Base-by-base conservation (phyloP, 495 filamentous ascomycete genomes). In the Neurospora sp. region DNA sequence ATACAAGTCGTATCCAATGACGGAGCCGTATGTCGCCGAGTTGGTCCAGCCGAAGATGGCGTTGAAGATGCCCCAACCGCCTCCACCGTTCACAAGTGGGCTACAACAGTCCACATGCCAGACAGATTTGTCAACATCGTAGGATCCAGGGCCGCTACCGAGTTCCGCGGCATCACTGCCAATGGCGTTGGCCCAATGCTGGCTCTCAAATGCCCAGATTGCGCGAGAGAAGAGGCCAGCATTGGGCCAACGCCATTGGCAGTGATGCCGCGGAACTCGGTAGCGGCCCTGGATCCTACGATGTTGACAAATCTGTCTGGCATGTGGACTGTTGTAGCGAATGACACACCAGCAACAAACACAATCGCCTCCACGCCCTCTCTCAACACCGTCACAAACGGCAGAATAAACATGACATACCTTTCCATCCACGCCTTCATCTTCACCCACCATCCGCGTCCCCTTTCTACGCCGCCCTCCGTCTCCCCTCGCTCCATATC, bases 31-130 rank as follows among this genome's bases (percentile, higher is more conserved):
- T 0, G 93, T 95, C 1, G 93, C 94, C 0, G 92, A 92, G 81
- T 97, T 97, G 72, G 89, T 88, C 94, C 94, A 98, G 31, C 94
- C 94, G 9, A 93, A 79, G 69, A 90, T 81, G 20, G 92, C 89
- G 74, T 95, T 96, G 85, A 97, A 96, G 77, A 97, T 88, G 61
- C 93, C 94, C 94, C 94, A 98, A 35, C 93, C 93, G 61, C 88
- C 89, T 20, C 92, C 93, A 40, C 92, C 92, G 70, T 89, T 89
- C 18, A 91, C 68, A 27, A 84, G 80, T 0, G 94, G 89, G 71
- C 87, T 94, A 80, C 93, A 96, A 83, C 92, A 97, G 77, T 97
- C 96, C 69, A 97, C 89, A 77, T 98, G 94, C 94, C 94, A 97
- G 3, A 97, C 93, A 68, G 89, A 94, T 74, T 89, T 82, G 38